Evolutionary conservation across 805 yeast species (phyloP), one percentile per base, ranked within the genome.

Genomic region (Ogataea nitratoaversa): DNA sequence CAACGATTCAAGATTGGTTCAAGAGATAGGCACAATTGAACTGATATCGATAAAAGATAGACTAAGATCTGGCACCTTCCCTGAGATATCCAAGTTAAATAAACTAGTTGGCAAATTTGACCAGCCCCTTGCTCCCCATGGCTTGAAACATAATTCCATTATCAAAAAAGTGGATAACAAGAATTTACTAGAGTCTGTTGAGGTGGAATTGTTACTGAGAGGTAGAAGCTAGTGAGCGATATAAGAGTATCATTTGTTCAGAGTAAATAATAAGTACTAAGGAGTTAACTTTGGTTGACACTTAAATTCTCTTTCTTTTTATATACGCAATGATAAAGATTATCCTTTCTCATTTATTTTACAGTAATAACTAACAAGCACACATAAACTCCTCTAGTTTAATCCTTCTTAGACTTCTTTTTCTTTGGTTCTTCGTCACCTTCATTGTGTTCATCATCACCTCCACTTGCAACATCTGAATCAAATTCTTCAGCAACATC

Each of bases 401-500:
- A 46, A 22, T 41, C 42, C 32, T 45, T 54, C 40, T 55, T 56
- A 8, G 56, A 37, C 46, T 57, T 59, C 52, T 56, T 57, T 41
- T 52, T 44, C 37, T 52, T 47, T 30, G 62, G 62, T 33, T 48
- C 57, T 12, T 42, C 55, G 19, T 46, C 58, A 11, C 30, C 49
- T 6, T 40, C 53, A 13, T 45, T 65, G 7, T 48, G 55, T 6
- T 44, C 66, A 30, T 52, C 52, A 14, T 49, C 60, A 19, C 53
- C 47, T 31, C 48, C 67, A 39, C 56, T 55, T 27, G 30, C 36
- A 18, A 62, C 83, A 52, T 84, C 85, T 11, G 88, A 82, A 55
- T 84, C 91, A 54, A 72, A 86, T 60, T 87, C 96, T 62, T 85
- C 95, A 7, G 90, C 95, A 31, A 80, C 79, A 50, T 85, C 95